Evolutionary conservation across 1,139 yeast species (phyloP).

Genomic region (Candida smagusa): DNA sequence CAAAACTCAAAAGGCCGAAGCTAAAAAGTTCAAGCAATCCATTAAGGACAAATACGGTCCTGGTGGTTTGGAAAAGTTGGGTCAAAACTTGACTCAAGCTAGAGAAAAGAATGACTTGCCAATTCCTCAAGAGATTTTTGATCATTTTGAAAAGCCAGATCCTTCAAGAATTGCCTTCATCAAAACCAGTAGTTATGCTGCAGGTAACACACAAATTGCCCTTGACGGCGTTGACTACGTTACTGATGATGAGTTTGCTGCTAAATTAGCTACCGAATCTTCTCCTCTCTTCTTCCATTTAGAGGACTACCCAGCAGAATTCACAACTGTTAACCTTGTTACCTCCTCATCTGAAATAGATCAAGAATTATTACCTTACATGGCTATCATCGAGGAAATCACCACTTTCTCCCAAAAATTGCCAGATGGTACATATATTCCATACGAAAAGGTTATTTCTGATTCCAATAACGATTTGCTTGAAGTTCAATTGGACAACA

Average conservation of each 20-base stretch:
- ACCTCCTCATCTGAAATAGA: slow-evolving; percentile 65
- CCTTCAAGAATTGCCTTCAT: slow-evolving; percentile 75
- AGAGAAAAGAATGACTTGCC: slow-evolving; percentile 65
- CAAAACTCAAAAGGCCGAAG: slow-evolving; percentile 47
- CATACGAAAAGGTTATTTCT: slow-evolving; percentile 74
- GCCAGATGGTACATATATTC: slow-evolving; percentile 52
- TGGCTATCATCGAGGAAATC: slow-evolving; percentile 60
- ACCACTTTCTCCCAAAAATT: slow-evolving; percentile 69
- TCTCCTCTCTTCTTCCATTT: slow-evolving; percentile 74
- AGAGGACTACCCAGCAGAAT: slow-evolving; percentile 78
- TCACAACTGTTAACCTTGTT: slow-evolving; percentile 66
- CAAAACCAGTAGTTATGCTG: slow-evolving; percentile 58
- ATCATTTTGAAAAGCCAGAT: slow-evolving; percentile 66
- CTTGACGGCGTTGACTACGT: slow-evolving; percentile 13
- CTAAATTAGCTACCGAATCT: slow-evolving; percentile 14
- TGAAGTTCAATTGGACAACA: slow-evolving; percentile 51
- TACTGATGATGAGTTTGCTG: slow-evolving; percentile 23
- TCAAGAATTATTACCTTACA: slow-evolving; percentile 57
- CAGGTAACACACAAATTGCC: slow-evolving; percentile 26
- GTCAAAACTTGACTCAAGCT: slow-evolving; percentile 54
- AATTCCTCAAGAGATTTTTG: slow-evolving; percentile 67
- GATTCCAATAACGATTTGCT: slow-evolving; percentile 72
- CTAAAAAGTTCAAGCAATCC: slow-evolving; percentile 45
- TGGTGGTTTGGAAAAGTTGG: slow-evolving; percentile 56
- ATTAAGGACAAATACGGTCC: slow-evolving; percentile 56